A percentile compares a stretch with the other conserved stretches of the same genome.
Conservation (phyloP, 306 rosid species). For the Phaseolus lunatus region DNA sequence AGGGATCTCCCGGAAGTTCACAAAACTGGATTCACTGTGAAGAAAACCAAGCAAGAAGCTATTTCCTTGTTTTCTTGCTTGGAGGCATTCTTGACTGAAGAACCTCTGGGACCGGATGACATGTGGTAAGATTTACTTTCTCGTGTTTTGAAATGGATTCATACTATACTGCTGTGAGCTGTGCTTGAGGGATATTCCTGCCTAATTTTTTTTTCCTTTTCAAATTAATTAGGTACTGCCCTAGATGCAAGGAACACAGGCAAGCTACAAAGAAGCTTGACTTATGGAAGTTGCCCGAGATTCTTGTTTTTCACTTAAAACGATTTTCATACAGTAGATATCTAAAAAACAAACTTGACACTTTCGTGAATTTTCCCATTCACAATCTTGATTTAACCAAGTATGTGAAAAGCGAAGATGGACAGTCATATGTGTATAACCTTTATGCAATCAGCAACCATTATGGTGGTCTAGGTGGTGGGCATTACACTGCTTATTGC, state of each 20-base stretch:
- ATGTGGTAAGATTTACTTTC: slow-evolving; percentile 77
- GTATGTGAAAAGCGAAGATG: slow-evolving; percentile 84
- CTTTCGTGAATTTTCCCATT: slow-evolving; percentile 93
- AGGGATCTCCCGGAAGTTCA: slow-evolving; percentile 94
- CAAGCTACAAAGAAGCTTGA: slow-evolving; percentile 98
- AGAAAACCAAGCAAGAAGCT: slow-evolving; percentile 93
- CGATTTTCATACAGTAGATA: slow-evolving; percentile 98
- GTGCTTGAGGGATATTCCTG: slow-evolving; percentile 26
- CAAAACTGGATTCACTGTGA: slow-evolving; percentile 74
- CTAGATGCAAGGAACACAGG: slow-evolving; percentile 94
- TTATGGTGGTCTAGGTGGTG: slow-evolving; percentile 97
- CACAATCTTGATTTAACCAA: slow-evolving; percentile 90
- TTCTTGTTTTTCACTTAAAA: slow-evolving; percentile 95
- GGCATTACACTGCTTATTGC: slow-evolving; percentile 96
- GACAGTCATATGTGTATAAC: slow-evolving; percentile 69
- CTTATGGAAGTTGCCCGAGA: slow-evolving; percentile 96
- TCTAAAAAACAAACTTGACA: slow-evolving; percentile 90
- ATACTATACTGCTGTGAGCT: slow-evolving; percentile 26
- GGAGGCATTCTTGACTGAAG: slow-evolving; percentile 97
- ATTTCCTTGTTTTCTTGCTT: slow-evolving; percentile 94
- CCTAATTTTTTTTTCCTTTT: neutral
- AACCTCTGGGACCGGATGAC: slow-evolving; percentile 97
- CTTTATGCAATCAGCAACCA: slow-evolving; percentile 98
- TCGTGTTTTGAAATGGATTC: slow-evolving; percentile 41
- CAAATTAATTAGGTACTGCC: slow-evolving; percentile 81